Evolutionary conservation across 2,329 filamentous ascomycete genomes (phyloP).

Genomic region (Herpotrichia juniperi): DNA sequence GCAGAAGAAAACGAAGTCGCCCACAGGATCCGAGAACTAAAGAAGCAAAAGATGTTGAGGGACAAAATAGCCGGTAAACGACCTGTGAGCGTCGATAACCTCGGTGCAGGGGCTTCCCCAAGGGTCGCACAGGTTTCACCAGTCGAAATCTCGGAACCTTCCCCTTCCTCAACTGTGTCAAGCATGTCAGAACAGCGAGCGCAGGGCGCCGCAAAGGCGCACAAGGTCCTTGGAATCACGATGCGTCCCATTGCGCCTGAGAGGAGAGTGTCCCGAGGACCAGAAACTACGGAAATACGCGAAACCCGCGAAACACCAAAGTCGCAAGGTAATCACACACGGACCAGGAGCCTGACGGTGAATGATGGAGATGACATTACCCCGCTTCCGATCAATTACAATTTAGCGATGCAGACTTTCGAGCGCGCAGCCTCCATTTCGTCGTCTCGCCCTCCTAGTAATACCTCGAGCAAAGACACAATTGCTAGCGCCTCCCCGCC

Average conservation of each 20-base stretch:
- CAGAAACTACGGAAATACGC: constrained; percentile 14
- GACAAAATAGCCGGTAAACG: constrained; percentile 49
- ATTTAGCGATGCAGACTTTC: constrained; percentile 42
- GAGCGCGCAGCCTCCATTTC: constrained; percentile 25
- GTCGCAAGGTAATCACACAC: constrained; percentile 23
- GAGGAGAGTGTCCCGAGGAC: constrained; percentile 20
- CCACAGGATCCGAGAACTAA: constrained; percentile 62
- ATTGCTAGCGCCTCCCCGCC: constrained; percentile 24
- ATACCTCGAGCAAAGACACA: constrained; percentile 27
- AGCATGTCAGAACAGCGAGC: constrained; percentile 35
- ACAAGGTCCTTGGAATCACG: constrained; percentile 48
- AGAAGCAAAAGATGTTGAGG: constrained; percentile 62
- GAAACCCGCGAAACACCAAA: constrained; percentile 22
- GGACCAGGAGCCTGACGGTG: constrained; percentile 38
- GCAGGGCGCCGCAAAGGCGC: constrained; percentile 46
- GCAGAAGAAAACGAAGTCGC: constrained; percentile 62
- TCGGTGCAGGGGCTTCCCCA: constrained; percentile 50
- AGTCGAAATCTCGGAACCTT: constrained; percentile 30
- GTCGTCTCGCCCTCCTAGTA: constrained; percentile 24
- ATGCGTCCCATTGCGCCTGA: constrained; percentile 24
- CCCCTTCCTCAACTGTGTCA: constrained; percentile 41
- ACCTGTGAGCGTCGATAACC: constrained; percentile 22
- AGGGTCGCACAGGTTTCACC: constrained; percentile 43
- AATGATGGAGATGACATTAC: constrained; percentile 41
- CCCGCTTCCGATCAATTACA: constrained; percentile 48